phyloP scores from a whole-genome alignment of 768 basidiomycete genomes.

The Leccinellum rugosiceps region DNA sequence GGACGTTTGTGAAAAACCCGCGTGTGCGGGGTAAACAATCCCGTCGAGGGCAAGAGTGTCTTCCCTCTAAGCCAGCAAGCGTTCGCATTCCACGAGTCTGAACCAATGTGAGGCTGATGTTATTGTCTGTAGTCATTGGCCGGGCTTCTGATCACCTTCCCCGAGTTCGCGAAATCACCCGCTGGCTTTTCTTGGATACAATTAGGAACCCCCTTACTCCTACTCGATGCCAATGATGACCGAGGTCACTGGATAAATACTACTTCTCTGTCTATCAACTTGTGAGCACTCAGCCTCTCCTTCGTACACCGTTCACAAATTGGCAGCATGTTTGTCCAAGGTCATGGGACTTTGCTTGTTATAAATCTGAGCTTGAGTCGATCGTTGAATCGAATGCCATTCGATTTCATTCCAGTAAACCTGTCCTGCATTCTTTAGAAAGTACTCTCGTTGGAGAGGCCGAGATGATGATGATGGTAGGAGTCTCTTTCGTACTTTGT shows the following conservation, averaged over 20 bases:
- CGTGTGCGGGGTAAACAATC: neutral
- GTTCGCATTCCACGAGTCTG: constrained; percentile 22
- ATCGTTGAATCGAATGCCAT: neutral
- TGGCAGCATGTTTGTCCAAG: constrained; percentile 3
- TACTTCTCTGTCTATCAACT: constrained; percentile 17
- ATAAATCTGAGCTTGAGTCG: constrained; percentile 18
- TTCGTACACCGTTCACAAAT: neutral
- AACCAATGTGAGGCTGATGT: constrained; percentile 25
- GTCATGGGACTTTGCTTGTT: constrained; percentile 25
- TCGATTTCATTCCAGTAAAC: neutral
- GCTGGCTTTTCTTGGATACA: constrained; percentile 26
- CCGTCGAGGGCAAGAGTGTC: neutral
- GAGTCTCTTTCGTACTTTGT: neutral
- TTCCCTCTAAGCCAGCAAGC: neutral
- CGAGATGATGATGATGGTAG: constrained; percentile 14
- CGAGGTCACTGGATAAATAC: constrained; percentile 17
- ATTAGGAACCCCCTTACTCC: constrained; percentile 26
- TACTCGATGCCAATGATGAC: constrained; percentile 9
- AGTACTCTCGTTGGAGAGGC: neutral
- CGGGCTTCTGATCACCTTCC: constrained; percentile 22
- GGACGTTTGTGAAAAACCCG: constrained; percentile 18
- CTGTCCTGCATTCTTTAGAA: neutral
- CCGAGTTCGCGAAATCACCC: constrained; percentile 20
- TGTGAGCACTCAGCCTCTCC: constrained; percentile 16
- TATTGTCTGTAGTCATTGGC: constrained; percentile 17